A percentile compares a stretch with the other conserved stretches of the same genome.
Conservation (phyloP, 257 asterid genomes). For the Ajuga chamaepitys region DNA sequence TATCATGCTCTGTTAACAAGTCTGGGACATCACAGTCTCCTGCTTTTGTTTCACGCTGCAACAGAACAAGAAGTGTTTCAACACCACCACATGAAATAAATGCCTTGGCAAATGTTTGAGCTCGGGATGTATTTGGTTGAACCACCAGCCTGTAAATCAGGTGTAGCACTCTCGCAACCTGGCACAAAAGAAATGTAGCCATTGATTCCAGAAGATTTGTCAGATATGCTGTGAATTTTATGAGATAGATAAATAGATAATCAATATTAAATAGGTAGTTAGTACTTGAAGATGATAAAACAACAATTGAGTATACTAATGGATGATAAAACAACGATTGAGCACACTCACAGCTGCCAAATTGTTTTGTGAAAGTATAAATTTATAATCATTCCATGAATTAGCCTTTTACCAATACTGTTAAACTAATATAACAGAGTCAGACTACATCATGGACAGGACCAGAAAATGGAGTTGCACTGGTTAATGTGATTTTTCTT, state of each 20-base stretch:
- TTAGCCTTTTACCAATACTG: neutral
- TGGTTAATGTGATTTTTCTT: neutral
- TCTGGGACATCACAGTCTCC: slow-evolving; percentile 63
- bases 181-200: slow-evolving; percentile 32
- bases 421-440: neutral
- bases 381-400: slow-evolving; percentile 14
- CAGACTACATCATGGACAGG: neutral
- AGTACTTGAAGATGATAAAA: neutral
- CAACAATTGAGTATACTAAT: neutral
- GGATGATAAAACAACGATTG: neutral
- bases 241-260: slow-evolving; percentile 6
- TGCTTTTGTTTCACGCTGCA: slow-evolving; percentile 93
- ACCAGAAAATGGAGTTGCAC: neutral
- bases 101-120: slow-evolving; percentile 88
- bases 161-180: slow-evolving; percentile 95
- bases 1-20: slow-evolving; percentile 30
- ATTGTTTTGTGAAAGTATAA: neutral
- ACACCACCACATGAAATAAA: slow-evolving; percentile 88
- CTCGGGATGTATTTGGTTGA: slow-evolving; percentile 84
- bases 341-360: slow-evolving; percentile 7
- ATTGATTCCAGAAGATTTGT: slow-evolving; percentile 14
- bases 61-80: slow-evolving; percentile 89
- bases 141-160: slow-evolving; percentile 87
- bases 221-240: slow-evolving; percentile 5
- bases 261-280: neutral